phyloP scores from a whole-genome alignment of 2,329 filamentous ascomycete genomes.

The Teratosphaeria viscida region DNA sequence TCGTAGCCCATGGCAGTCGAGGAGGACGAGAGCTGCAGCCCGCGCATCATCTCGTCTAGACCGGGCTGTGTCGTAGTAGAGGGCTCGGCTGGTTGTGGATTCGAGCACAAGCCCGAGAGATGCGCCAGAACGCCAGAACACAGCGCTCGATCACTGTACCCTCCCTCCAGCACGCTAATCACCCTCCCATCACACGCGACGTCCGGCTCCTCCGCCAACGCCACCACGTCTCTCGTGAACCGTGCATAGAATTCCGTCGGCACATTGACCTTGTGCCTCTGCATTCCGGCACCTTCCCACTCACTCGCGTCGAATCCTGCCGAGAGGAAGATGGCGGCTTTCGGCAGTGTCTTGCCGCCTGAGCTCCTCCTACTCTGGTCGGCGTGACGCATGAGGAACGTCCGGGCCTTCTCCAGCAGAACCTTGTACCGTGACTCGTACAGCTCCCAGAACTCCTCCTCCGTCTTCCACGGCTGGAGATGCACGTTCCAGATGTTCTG shows the following conservation, averaged over 20 bases:
- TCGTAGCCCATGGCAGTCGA: slow-evolving; percentile 23
- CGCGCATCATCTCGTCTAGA: slow-evolving; percentile 12
- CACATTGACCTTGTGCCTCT: slow-evolving; percentile 89
- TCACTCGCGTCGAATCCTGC: slow-evolving; percentile 96
- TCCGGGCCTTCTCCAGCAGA: slow-evolving; percentile 69
- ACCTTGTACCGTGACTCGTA: slow-evolving; percentile 71
- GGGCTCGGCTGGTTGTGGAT: neutral
- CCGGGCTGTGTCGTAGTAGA: neutral
- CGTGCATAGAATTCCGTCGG: slow-evolving; percentile 93
- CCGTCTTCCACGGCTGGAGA: slow-evolving; percentile 72
- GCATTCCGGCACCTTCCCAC: slow-evolving; percentile 87
- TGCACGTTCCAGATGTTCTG: slow-evolving; percentile 97
- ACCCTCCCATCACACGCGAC: slow-evolving; percentile 71
- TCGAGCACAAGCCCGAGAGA: slow-evolving; percentile 61
- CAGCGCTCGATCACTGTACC: slow-evolving; percentile 87
- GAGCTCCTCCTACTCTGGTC: slow-evolving; percentile 46
- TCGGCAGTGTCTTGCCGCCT: slow-evolving; percentile 49
- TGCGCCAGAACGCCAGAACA: slow-evolving; percentile 85
- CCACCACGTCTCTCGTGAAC: slow-evolving; percentile 76
- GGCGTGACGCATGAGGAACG: slow-evolving; percentile 65
- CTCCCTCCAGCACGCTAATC: slow-evolving; percentile 89
- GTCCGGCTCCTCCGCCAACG: slow-evolving; percentile 68
- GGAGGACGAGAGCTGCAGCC: slow-evolving; percentile 11
- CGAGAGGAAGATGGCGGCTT: slow-evolving; percentile 85
- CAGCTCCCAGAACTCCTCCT: slow-evolving; percentile 76